These are phyloP conservation scores for Acanthamoeba polyphaga DNA, from an alignment of 208 protist species.

Conservation along the genomic window DNA sequence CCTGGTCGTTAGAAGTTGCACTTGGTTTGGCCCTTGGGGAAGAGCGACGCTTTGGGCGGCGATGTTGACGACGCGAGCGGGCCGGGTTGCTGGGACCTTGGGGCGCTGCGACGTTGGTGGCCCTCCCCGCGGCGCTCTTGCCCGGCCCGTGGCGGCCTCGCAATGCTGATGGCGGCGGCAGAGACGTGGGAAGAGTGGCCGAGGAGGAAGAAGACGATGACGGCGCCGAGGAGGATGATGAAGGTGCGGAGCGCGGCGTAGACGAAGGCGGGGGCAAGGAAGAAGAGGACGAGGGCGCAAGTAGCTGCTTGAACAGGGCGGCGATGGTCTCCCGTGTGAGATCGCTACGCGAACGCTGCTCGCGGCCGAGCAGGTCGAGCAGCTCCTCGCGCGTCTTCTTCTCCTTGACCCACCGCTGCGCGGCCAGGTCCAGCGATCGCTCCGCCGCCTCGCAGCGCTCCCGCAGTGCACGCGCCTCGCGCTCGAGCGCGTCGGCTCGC, in stretches of 20 bases:
- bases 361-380: neutral
- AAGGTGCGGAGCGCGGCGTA: neutral
- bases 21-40: slow-evolving; percentile 13
- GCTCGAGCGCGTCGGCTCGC: neutral
- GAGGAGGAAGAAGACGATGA: neutral
- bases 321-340: neutral
- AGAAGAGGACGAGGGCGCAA: neutral
- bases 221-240: neutral
- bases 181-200: neutral
- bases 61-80: neutral
- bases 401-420: slow-evolving; percentile 13
- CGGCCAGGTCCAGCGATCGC: neutral
- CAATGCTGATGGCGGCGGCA: neutral
- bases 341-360: neutral
- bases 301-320: slow-evolving; percentile 22
- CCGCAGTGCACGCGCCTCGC: neutral
- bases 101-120: no score
- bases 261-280: neutral
- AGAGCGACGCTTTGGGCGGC: neutral
- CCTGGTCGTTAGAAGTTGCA: neutral
- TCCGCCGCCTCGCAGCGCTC: slow-evolving; percentile 6
- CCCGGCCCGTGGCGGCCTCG: no score
- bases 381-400: slow-evolving; percentile 8
- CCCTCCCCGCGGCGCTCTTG: no score
- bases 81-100: no score